These are phyloP conservation scores for Phytopythium delawarense DNA, from an alignment of 352 stramenopile genomes.

Conservation along the genomic window DNA sequence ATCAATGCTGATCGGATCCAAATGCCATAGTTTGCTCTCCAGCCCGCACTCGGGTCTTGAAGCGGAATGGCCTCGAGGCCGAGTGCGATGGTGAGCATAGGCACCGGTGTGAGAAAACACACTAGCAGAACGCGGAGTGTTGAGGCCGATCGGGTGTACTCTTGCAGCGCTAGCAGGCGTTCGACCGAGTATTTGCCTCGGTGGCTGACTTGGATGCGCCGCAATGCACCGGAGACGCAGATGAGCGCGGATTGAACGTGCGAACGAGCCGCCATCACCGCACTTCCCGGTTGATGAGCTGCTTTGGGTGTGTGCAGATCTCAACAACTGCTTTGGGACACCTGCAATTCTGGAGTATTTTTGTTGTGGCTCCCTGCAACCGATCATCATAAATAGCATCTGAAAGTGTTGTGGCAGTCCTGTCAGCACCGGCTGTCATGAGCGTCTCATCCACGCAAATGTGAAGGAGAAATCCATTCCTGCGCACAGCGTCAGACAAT, in stretches of 20 bases:
- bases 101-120: conserved; percentile 14
- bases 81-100: conserved; percentile 14
- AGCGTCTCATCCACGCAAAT: not conserved
- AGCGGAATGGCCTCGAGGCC: conserved; percentile 14
- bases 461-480: not conserved
- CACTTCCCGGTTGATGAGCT: not conserved
- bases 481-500: not conserved
- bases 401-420: no score
- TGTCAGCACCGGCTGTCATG: not conserved
- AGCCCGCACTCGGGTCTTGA: conserved; percentile 10
- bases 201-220: conserved; percentile 18
- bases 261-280: not conserved
- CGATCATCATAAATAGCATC: no score
- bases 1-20: conserved; percentile 14
- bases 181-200: conserved; percentile 24
- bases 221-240: not conserved
- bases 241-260: not conserved
- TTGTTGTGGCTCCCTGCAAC: no score
- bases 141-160: conserved; percentile 16
- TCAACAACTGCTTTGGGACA: no score
- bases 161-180: conserved; percentile 17
- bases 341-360: no score
- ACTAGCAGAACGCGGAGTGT: conserved; percentile 11
- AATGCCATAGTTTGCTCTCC: conserved; percentile 16
- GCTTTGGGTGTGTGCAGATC: not conserved